Conservation (phyloP, 208 protist genomes). For the Crithidia sp. region DNA sequence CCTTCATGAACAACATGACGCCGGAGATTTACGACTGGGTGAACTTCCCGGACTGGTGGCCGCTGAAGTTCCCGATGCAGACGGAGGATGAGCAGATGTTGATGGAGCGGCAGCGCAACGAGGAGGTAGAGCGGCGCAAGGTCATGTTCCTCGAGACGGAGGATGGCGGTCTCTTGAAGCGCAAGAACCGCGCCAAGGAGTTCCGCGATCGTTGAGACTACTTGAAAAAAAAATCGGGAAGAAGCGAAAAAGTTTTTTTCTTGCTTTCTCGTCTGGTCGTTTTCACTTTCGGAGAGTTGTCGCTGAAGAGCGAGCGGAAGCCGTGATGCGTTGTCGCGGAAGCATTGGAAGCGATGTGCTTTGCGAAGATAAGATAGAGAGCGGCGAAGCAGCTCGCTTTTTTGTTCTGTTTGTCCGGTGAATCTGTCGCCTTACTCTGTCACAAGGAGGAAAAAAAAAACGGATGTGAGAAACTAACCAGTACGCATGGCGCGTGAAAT, state of each 20-base stretch:
- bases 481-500: no score
- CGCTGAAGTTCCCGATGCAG: constrained; percentile 76
- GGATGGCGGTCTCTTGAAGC: constrained; percentile 75
- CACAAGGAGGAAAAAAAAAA: no score
- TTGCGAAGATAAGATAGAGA: no score
- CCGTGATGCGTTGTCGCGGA: no score
- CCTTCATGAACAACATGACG: constrained; percentile 83
- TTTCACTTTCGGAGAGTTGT: no score
- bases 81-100: constrained; percentile 83
- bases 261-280: not conserved
- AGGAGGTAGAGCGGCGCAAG: constrained; percentile 81
- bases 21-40: constrained; percentile 90
- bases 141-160: constrained; percentile 73
- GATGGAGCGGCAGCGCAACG: constrained; percentile 71
- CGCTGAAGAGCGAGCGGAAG: no score
- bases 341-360: no score
- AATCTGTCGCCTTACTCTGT: no score
- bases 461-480: no score
- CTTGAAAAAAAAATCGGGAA: not conserved
- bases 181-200: constrained; percentile 66
- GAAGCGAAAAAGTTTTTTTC: not conserved
- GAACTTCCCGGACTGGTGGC: constrained; percentile 92
- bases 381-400: no score
- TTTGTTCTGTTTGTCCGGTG: no score
- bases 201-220: constrained; percentile 65